Evolutionary conservation across 2,329 filamentous ascomycete species (phyloP), one percentile per base, ranked within the genome.

Genomic region (Emmonsiellopsis sp.): DNA sequence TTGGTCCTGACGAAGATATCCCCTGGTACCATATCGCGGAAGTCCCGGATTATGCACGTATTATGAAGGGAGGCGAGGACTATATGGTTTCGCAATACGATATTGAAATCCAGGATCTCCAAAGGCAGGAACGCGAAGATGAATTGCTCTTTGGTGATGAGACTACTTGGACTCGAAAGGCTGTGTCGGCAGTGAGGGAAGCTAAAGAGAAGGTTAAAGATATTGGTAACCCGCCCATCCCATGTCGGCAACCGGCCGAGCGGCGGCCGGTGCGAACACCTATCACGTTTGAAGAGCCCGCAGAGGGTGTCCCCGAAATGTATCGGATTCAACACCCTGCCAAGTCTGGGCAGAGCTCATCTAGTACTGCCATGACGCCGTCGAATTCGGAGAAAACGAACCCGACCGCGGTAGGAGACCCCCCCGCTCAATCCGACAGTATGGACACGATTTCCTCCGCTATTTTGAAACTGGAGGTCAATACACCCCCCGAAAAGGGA

Each of bases 11-110:
- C 7, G 84, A 92, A 49, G 86, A 91, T 62, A 82, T 97, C 37
- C 93, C 93, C 0, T 98, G 93, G 93, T 89, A 94, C 68, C 90
- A 93, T 70, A 89, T 88, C 5, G 90, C 89, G 8, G 94, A 95
- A 62, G 90, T 95, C 37, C 80, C 94, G 65, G 93, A 98, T 66
- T 98, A 96, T 69, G 89, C 91, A 13, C 83, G 91, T 40, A 86
- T 97, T 53, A 95, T 98, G 88, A 95, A 92, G 66, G 93, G 91
- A 6, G 92, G 88, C 4, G 83, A 87, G 62, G 84, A 87, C 36
- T 98, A 98, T 66, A 92, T 98, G 85, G 67, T 75, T 10, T 77
- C 82, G 51, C 87, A 97, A 65, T 92, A 85, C 61, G 83, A 94
- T 57, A 74, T 81, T 39, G 92, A 97, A 66, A 84, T 95, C 37